phyloP scores from a whole-genome alignment of 2,329 filamentous ascomycete species.

The Chalaropsis thielavioides region DNA sequence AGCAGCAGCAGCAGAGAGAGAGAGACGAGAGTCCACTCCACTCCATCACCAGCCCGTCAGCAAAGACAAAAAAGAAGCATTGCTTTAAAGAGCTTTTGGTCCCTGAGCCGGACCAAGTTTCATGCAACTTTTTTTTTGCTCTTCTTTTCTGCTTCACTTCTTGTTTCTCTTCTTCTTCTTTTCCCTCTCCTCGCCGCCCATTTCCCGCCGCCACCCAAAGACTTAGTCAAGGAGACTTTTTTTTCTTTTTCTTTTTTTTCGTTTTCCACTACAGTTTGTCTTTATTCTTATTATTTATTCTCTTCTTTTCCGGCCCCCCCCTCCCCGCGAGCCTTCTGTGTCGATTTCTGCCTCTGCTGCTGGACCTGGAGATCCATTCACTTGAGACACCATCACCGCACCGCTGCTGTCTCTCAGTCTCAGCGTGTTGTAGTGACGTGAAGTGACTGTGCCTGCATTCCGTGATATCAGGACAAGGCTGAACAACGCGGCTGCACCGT shows the following conservation, averaged over 20 bases:
- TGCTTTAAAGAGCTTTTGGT: conserved; percentile 7
- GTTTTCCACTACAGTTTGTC: background rate
- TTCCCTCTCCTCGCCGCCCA: background rate
- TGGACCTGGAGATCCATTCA: background rate
- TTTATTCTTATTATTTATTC: conserved; percentile 14
- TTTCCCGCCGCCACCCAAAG: background rate
- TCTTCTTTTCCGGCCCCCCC: conserved; percentile 18
- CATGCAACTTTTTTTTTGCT: conserved; percentile 4
- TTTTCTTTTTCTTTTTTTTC: background rate
- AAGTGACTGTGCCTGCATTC: conserved; percentile 15
- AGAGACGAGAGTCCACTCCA: no score
- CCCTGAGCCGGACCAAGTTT: background rate
- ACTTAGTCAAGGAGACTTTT: background rate
- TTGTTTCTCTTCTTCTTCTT: conserved; percentile 10
- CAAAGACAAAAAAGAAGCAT: background rate
- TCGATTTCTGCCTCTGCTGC: background rate
- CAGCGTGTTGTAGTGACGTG: background rate
- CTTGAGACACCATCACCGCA: background rate
- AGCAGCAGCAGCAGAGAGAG: no score
- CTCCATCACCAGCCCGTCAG: background rate
- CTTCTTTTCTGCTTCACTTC: conserved; percentile 8
- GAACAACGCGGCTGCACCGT: conserved; percentile 7
- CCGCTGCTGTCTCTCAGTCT: no score
- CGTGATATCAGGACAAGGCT: conserved; percentile 13
- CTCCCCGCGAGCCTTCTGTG: conserved; percentile 13